These are phyloP conservation scores for Persicaria maculosa DNA, from an alignment of 148 eudicot species.

Conservation along the genomic window DNA sequence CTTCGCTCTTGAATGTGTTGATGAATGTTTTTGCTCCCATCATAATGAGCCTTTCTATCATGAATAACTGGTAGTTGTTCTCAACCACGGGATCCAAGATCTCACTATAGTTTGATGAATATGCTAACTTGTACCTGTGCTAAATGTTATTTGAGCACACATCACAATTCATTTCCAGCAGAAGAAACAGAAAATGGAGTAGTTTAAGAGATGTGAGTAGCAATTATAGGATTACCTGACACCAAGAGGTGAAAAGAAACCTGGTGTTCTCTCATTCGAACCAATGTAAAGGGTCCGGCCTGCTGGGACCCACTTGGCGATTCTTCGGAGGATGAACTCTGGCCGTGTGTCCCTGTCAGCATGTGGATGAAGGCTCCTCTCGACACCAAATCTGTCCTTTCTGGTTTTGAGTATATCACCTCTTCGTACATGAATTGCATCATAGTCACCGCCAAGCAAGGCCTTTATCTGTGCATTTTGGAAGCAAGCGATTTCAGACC, in stretches of 20 bases:
- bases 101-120: constrained; percentile 72
- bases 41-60: constrained; percentile 85
- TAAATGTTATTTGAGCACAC: neutral
- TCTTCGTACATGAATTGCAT: constrained; percentile 95
- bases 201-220: neutral
- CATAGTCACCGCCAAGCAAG: constrained; percentile 74
- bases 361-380: constrained; percentile 73
- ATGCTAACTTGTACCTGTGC: constrained; percentile 82
- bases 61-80: constrained; percentile 88
- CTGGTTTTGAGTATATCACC: constrained; percentile 84
- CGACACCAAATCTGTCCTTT: constrained; percentile 81
- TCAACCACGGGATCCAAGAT: constrained; percentile 68
- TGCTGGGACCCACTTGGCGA: constrained; percentile 70
- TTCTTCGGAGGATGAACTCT: constrained; percentile 74
- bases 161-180: neutral
- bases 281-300: constrained; percentile 84
- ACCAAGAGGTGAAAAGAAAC: constrained; percentile 77
- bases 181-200: neutral
- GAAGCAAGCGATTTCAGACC: neutral
- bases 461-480: constrained; percentile 48
- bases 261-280: constrained; percentile 84
- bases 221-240: constrained; percentile 34
- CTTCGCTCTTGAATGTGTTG: constrained; percentile 65
- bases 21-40: constrained; percentile 83
- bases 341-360: constrained; percentile 86